Conservation (phyloP, 1,284 basidiomycete genomes). For the Melampsora americana region DNA sequence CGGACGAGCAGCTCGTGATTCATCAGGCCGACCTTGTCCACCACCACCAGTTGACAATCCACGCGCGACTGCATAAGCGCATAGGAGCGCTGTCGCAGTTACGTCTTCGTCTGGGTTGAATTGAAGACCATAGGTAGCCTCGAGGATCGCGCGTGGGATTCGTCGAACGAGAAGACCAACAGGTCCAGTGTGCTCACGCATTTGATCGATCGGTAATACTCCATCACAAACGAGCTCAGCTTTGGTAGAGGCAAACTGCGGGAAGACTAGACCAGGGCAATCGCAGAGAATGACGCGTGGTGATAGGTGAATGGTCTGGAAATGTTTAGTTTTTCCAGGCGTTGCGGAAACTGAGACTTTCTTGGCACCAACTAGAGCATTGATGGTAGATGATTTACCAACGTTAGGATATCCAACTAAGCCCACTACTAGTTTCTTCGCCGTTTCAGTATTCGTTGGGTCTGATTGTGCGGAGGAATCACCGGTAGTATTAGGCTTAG, state of each 20-base stretch:
- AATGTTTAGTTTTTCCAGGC: conserved; percentile 98
- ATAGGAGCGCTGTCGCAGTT: conserved; percentile 76
- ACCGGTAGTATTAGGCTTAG: conserved; percentile 17
- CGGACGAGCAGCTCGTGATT: conserved; percentile 85
- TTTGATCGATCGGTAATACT: conserved; percentile 94
- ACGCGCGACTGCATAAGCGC: conserved; percentile 86
- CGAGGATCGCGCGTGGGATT: conserved; percentile 79
- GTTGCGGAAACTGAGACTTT: conserved; percentile 97
- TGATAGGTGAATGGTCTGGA: conserved; percentile 93
- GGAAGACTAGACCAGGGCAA: conserved; percentile 97
- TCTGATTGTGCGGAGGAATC: background rate
- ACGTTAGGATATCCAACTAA: conserved; percentile 65
- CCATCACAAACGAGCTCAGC: conserved; percentile 96
- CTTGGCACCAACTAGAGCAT: conserved; percentile 66
- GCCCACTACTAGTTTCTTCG: conserved; percentile 66
- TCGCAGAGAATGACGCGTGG: conserved; percentile 88
- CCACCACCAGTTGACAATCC: conserved; percentile 75
- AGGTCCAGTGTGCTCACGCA: conserved; percentile 90
- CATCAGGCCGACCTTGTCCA: conserved; percentile 95
- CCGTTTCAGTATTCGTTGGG: conserved; percentile 21
- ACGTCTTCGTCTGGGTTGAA: conserved; percentile 75
- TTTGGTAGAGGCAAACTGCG: conserved; percentile 92
- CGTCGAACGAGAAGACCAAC: conserved; percentile 73
- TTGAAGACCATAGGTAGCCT: conserved; percentile 80
- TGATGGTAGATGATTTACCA: conserved; percentile 63